Conservation (phyloP, 176 grass and related monocot genomes). For the Carex pumila region DNA sequence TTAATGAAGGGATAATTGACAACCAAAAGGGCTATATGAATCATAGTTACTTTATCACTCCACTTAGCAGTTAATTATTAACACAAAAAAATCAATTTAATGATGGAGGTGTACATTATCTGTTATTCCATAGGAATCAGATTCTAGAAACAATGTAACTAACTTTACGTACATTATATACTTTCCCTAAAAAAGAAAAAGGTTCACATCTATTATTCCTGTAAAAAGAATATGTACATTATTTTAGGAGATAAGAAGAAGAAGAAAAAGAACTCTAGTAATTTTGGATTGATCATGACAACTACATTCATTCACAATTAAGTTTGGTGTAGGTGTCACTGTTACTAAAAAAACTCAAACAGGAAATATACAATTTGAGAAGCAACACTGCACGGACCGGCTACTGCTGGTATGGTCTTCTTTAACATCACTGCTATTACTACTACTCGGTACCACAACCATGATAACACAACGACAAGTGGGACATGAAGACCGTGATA, state of each 20-base stretch:
- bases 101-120: not conserved
- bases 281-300: slow-evolving; percentile 1
- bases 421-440: not conserved
- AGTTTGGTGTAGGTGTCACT: not conserved
- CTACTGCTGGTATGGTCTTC: not conserved
- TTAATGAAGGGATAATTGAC: too few species aligned
- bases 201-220: not conserved
- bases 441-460: not conserved
- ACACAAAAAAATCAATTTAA: not conserved
- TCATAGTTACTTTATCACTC: not conserved
- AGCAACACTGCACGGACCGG: not conserved
- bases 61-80: not conserved
- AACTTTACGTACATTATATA: not conserved
- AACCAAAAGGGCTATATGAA: too few species aligned
- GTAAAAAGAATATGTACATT: not conserved
- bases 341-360: slow-evolving; percentile 11
- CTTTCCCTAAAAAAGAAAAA: not conserved
- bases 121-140: not conserved
- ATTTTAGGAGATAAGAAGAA: not conserved
- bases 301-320: slow-evolving; percentile 5
- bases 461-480: slow-evolving; percentile 68
- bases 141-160: not conserved
- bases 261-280: too few species aligned
- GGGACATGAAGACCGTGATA: slow-evolving; percentile 71
- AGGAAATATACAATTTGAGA: slow-evolving; percentile 6